Base-by-base conservation (phyloP, 1,139 yeast genomes). In the Saccharomyces hybrid region DNA sequence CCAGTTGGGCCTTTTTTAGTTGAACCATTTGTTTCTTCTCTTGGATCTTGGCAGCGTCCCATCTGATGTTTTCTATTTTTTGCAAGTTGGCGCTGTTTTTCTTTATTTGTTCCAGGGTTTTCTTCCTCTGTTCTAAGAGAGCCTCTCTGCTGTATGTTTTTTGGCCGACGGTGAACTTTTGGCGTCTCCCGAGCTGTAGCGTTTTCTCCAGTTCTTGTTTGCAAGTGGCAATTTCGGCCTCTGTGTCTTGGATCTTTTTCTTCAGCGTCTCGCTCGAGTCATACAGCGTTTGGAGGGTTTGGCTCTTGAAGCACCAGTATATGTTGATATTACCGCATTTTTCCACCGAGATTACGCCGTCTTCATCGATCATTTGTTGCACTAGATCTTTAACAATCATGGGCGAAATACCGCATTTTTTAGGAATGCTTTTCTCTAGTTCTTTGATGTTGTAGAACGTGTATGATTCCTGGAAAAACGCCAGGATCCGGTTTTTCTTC, bases 241-340 rank as follows among this genome's bases (percentile, higher is more conserved):
- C 49, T 13, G 61, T 50, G n/a, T 57, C 49, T 11, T 59, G 55
- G 8, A 61, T 56, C 13, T 53, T 56, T 1, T 48, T 38, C 3
- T 52, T 42, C 23, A 20, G 23, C 23, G 23, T 20, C 3, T 49
- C 56, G 44, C 65, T 50, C 26, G 65, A 56, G 3, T 58, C 56
- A 30, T 65, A 58, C 48, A 75, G 44, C 25, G 63, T 65, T 50
- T 64, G 64, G 20, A 64, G 63, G 31, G 67, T 67, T 49, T 77
- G 76, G 54, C 75, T 74, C 52, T 73, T 73, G 61, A 79, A 80
- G 50, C 79, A 72, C 83, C 84, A 80, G 62, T 79, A 81, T 16
- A 79, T 70, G 56, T 79, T 79, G 3, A 79, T 74, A 11, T 73
- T 70, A 0, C 85, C 85, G 62, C 83, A 78, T 66, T 80, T 81